phyloP scores from a whole-genome alignment of 169 alveolate genomes.

The Cryptosporidium viatorum region DNA sequence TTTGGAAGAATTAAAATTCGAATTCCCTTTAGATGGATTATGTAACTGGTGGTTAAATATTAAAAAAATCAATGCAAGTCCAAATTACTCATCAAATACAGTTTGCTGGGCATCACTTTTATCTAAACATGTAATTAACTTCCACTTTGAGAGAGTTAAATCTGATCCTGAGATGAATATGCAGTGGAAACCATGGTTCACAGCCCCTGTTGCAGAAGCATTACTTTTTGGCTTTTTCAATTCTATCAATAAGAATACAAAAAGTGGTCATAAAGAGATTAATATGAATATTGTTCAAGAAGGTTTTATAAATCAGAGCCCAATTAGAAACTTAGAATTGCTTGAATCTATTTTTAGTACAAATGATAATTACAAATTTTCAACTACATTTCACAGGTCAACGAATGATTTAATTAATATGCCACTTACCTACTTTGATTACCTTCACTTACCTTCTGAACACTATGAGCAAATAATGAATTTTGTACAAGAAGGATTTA shows the following conservation, averaged over 20 bases:
- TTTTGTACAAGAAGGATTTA: conserved; percentile 5
- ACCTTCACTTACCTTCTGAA: conserved; percentile 42
- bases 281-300: neutral
- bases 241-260: neutral
- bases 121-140: neutral
- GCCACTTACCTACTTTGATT: conserved; percentile 46
- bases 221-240: conserved; percentile 36
- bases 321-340: conserved; percentile 2
- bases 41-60: conserved; percentile 56
- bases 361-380: conserved; percentile 4
- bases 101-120: conserved; percentile 57
- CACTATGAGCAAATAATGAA: neutral
- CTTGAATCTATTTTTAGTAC: conserved; percentile 24
- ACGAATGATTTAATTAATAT: neutral
- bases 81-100: conserved; percentile 1
- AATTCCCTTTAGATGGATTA: conserved; percentile 27
- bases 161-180: conserved; percentile 33
- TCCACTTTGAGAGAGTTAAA: conserved; percentile 6
- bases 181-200: conserved; percentile 64
- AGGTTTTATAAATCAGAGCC: conserved; percentile 24
- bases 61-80: conserved; percentile 10
- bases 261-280: neutral
- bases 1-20: conserved; percentile 58
- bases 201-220: conserved; percentile 71
- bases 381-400: conserved; percentile 38